phyloP scores from a whole-genome alignment of 352 stramenopile genomes.

The Plasmopara muralis region DNA sequence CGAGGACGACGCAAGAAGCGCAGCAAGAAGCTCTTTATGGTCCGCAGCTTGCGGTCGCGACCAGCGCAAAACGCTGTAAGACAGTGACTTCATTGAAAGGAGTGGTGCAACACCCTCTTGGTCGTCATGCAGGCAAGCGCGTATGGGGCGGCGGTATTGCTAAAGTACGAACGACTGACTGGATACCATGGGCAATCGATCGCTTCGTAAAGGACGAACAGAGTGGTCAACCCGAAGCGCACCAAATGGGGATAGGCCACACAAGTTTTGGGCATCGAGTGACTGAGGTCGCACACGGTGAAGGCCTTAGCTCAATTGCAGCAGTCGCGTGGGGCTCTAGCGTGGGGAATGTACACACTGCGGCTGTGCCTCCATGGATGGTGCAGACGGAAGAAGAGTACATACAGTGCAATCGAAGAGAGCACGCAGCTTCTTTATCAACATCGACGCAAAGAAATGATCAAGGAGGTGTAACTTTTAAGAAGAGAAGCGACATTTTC shows the following conservation, averaged over 20 bases:
- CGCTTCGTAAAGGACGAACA: too few relatives aligned
- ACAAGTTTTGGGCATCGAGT: constrained; percentile 34
- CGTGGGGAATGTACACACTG: constrained; percentile 60
- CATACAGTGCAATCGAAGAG: constrained; percentile 40
- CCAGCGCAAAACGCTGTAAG: too few relatives aligned
- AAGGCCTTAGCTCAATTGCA: constrained; percentile 39
- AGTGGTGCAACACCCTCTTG: too few relatives aligned
- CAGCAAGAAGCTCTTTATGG: not conserved
- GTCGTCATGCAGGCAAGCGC: too few relatives aligned
- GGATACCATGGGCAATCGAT: constrained; percentile 16
- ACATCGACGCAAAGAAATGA: not conserved
- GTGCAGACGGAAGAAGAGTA: constrained; percentile 66
- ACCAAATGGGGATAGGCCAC: too few relatives aligned
- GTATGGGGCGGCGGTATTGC: constrained; percentile 17
- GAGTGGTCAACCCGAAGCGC: too few relatives aligned
- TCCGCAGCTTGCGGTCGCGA: too few relatives aligned
- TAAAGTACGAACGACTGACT: constrained; percentile 43
- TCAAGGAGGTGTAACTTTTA: not conserved
- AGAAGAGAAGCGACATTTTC: constrained; percentile 32
- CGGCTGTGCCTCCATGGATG: constrained; percentile 67
- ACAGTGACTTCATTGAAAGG: too few relatives aligned
- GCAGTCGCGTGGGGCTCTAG: constrained; percentile 31
- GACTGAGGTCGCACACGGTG: constrained; percentile 37
- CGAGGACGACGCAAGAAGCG: constrained; percentile 4
- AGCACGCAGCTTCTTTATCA: constrained; percentile 3